These are phyloP conservation scores for Rhizopus arrhizus DNA, from an alignment of 371 early-diverging fungal species.

Conservation along the genomic window DNA sequence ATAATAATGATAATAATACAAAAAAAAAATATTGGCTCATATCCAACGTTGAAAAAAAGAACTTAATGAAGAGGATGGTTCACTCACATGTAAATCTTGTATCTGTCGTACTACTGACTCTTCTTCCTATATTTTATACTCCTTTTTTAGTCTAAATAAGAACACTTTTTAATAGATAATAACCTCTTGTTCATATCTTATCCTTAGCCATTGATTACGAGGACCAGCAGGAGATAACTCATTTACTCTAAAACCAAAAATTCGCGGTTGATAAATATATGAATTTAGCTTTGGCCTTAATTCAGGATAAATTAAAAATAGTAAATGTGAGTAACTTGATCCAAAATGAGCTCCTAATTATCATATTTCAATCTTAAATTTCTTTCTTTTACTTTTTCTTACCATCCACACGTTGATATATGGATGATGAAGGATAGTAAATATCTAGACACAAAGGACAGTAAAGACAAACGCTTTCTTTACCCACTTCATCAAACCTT, in stretches of 20 bases:
- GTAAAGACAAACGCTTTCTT: slow-evolving; percentile 71
- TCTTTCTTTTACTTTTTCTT: slow-evolving; percentile 6
- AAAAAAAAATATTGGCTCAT: too few species aligned
- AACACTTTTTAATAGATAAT: not conserved
- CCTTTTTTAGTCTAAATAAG: slow-evolving; percentile 16
- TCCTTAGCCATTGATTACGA: slow-evolving; percentile 80
- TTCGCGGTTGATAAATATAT: slow-evolving; percentile 70
- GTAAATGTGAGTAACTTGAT: slow-evolving; percentile 90
- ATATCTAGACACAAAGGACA: slow-evolving; percentile 88
- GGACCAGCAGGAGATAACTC: slow-evolving; percentile 62
- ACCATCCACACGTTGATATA: slow-evolving; percentile 84
- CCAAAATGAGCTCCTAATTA: slow-evolving; percentile 90
- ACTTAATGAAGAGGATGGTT: too few species aligned
- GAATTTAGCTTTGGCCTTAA: slow-evolving; percentile 57
- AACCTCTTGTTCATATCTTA: slow-evolving; percentile 40
- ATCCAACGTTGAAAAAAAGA: too few species aligned
- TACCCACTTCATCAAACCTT: slow-evolving; percentile 67
- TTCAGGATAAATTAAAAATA: slow-evolving; percentile 85
- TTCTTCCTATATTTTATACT: not conserved
- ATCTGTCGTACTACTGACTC: not conserved
- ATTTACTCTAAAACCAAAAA: slow-evolving; percentile 83
- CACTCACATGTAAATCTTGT: not conserved
- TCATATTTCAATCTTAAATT: slow-evolving; percentile 4
- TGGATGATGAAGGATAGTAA: slow-evolving; percentile 79
- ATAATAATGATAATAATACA: too few species aligned